A percentile compares a stretch with the other conserved stretches of the same genome.
phyloP scores from a whole-genome alignment of 331 rosid species.

The Spiraea crenata region DNA sequence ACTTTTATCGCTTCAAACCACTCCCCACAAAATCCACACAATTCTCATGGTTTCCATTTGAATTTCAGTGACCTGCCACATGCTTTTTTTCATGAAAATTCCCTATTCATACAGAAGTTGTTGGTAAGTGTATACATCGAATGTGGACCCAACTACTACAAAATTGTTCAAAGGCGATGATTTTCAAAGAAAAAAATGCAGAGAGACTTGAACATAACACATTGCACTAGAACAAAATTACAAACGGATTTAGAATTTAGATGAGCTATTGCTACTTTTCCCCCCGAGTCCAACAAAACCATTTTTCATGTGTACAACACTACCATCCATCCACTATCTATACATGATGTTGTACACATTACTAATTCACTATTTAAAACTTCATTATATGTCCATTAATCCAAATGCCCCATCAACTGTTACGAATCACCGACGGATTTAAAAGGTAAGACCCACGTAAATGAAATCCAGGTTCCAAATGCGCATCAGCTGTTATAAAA shows the following conservation, averaged over 20 bases:
- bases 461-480: slow-evolving; percentile 1
- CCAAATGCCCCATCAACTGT: slow-evolving; percentile 27
- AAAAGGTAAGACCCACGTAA: slow-evolving; percentile 23
- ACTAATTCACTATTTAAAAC: too few species aligned
- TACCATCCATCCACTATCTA: not conserved
- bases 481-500: not conserved
- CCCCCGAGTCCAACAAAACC: not conserved
- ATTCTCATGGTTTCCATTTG: too few species aligned
- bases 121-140: not conserved
- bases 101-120: too few species aligned
- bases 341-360: slow-evolving; percentile 10
- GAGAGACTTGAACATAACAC: not conserved
- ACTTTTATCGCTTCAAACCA: too few species aligned
- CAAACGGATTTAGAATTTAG: not conserved
- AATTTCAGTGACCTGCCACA: too few species aligned
- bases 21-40: too few species aligned
- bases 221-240: not conserved
- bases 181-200: not conserved
- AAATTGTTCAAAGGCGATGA: not conserved
- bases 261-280: not conserved
- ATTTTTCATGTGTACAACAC: slow-evolving; percentile 2
- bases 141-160: not conserved
- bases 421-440: slow-evolving; percentile 2
- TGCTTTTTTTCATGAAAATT: too few species aligned
- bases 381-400: too few species aligned